Base-by-base conservation (phyloP, 495 filamentous ascomycete species). In the Lineolata rhizophorae region DNA sequence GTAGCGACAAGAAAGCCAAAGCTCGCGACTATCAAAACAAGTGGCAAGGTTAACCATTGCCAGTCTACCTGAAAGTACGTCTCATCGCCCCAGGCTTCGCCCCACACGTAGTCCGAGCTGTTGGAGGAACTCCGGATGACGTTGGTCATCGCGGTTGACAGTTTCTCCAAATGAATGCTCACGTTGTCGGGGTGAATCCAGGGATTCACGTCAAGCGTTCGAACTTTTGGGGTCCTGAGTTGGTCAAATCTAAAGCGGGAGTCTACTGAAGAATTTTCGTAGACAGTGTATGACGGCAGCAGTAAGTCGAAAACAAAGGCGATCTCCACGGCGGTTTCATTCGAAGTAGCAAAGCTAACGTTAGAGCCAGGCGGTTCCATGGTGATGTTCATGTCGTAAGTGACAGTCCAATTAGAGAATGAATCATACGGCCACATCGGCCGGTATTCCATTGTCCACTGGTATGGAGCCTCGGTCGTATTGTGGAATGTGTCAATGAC, bases 1-100 rank as follows among this genome's bases (percentile, higher is more conserved):
- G 41, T 44, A 5, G 34, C 18, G 17, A 44, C 9, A 1, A 44
- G 32, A 30, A 44, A 44, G 14, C 40, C 20, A 11, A 40, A 29
- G 17, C 18, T 37, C 3, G 29, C 4, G 5, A 30, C 20, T 6
- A 44, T 34, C 10, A 44, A 17, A 6, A 33, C 27, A 13, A 40
- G 19, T 4, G 41, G 41, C 4, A 40, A 34, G 5, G 18, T 16
- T 3, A 44, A 31, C 41, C 41, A 44, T n/a, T 1, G 5, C 33
- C 33, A 44, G 15, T 31, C 29, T 20, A 44, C 37, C 16, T 19
- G 10, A 4, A 44, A 34, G 18, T 22, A 37, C 5, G 13, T 35
- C 24, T 37, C 41, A 13, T 4, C 18, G 12, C 26, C 34, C 24
- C 20, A 44, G 2, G 41, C 21, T 28, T 14, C 15, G 4, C 41